Evolutionary conservation across 805 yeast genomes (phyloP), one percentile per base, ranked within the genome.

Genomic region (Yarrowia bubula): DNA sequence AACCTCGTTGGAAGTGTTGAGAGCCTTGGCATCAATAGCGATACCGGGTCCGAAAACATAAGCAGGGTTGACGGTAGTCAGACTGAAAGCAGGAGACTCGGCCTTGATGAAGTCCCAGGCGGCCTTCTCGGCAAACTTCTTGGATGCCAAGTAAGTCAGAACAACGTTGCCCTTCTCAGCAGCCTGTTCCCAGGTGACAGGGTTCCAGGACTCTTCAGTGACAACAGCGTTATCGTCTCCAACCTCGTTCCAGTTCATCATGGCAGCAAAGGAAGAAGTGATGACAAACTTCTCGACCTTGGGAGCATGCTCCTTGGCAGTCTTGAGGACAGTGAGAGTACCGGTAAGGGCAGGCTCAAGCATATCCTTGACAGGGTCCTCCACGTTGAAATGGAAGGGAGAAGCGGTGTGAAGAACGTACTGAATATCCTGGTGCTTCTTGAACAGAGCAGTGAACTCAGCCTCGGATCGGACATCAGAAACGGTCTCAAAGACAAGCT

Each of bases 61-160:
- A 10, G 75, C 72, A 9, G 77, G 77, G 61, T 71, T 68, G 48
- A 75, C 65, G n/a, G 75, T 66, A 22, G 74, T 67, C 33, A 71
- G 62, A 8, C 66, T 57, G 28, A 73, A 73, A 41, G 74, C 70
- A 33, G 41, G 41, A 31, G 32, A 15, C 46, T 79, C 73, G 13
- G 77, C 65, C 58, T 51, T 33, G 22, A 37, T 18, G 68, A 84
- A 84, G 1, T 83, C 79, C 84, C 89, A 83, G 18, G 84, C 84
- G 3, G 85, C 81, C 68, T 76, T 71, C 74, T 86, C 89, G 41
- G 89, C 89, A 70, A 76, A 75, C 10, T 73, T 78, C 73, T 85
- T 86, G 50, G 88, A 72, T 77, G 44, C 80, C 79, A 63, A 33
- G 50, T 71, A 72, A 14, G 70, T 67, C 15, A 48, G 15, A 5